A percentile compares a stretch with the other conserved stretches of the same genome.
These are phyloP conservation scores for Metarhizium sp. DNA, from an alignment of 2,329 filamentous ascomycete genomes.

Conservation along the genomic window DNA sequence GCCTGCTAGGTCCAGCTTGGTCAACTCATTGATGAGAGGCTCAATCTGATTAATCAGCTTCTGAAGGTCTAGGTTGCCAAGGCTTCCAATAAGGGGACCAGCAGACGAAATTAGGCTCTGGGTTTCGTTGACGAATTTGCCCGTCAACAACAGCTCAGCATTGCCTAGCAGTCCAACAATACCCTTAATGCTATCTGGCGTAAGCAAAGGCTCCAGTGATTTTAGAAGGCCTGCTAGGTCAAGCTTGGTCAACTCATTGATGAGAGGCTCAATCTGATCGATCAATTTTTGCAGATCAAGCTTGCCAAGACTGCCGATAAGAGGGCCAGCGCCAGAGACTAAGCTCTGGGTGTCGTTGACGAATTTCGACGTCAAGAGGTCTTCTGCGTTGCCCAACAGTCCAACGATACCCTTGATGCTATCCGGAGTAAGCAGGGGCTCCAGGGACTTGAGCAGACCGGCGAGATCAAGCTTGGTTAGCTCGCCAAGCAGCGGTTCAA, in stretches of 20 bases:
- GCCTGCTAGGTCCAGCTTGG: conserved; percentile 20
- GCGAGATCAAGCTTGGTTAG: conserved; percentile 21
- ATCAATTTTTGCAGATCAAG: conserved; percentile 14
- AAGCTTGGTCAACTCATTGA: neutral
- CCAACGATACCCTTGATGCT: conserved; percentile 15
- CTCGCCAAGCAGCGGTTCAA: conserved; percentile 21
- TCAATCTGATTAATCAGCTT: conserved; percentile 21
- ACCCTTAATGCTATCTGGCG: conserved; percentile 19
- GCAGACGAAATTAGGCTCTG: conserved; percentile 18
- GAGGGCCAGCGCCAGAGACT: neutral
- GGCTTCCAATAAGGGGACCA: conserved; percentile 21
- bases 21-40: conserved; percentile 23
- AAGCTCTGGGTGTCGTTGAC: too few species aligned
- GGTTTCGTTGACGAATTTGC: conserved; percentile 17
- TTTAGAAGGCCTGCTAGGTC: conserved; percentile 14
- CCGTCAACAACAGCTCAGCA: conserved; percentile 18
- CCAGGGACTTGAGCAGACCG: conserved; percentile 17
- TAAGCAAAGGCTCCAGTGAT: conserved; percentile 20
- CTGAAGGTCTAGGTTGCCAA: conserved; percentile 23
- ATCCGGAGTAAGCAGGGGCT: conserved; percentile 21
- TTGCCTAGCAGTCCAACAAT: conserved; percentile 25
- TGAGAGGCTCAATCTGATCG: neutral
- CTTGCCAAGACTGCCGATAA: conserved; percentile 11
- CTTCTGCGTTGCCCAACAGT: too few species aligned
- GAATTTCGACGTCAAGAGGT: too few species aligned